Conservation (phyloP, 1,284 basidiomycete genomes). For the Prillingera fragicola region DNA sequence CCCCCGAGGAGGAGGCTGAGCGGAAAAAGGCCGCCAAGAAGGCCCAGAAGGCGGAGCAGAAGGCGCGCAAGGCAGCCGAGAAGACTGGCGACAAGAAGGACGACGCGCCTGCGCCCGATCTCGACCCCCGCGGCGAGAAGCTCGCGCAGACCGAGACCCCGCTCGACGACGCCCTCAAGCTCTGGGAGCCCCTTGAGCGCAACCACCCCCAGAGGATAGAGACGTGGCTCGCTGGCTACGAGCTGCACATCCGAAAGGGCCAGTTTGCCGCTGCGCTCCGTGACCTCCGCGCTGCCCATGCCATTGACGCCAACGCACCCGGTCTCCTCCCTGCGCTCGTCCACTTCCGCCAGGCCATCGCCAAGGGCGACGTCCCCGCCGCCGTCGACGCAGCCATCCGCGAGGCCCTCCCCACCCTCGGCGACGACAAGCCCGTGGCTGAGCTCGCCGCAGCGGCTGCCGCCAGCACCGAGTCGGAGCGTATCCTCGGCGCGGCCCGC, state of each 20-base stretch:
- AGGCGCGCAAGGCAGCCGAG: slow-evolving; percentile 59
- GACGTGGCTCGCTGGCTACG: slow-evolving; percentile 70
- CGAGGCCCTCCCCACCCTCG: slow-evolving; percentile 51
- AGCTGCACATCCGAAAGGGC: slow-evolving; percentile 72
- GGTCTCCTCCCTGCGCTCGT: slow-evolving; percentile 67
- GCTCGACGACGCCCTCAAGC: slow-evolving; percentile 68
- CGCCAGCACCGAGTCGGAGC: slow-evolving; percentile 54
- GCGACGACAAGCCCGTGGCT: slow-evolving; percentile 53
- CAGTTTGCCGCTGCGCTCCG: slow-evolving; percentile 72
- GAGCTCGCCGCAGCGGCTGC: slow-evolving; percentile 62
- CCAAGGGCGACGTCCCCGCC: slow-evolving; percentile 27
- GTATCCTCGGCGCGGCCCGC: slow-evolving; percentile 61
- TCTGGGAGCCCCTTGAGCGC: slow-evolving; percentile 63
- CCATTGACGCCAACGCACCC: slow-evolving; percentile 58
- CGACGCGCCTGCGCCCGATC: slow-evolving; percentile 58
- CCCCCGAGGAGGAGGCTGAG: slow-evolving; percentile 47
- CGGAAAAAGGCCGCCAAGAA: slow-evolving; percentile 69
- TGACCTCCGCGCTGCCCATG: slow-evolving; percentile 61
- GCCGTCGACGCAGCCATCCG: slow-evolving; percentile 42
- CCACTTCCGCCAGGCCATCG: slow-evolving; percentile 57
- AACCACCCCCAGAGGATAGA: slow-evolving; percentile 57
- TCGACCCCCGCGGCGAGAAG: slow-evolving; percentile 75
- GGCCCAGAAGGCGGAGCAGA: slow-evolving; percentile 84
- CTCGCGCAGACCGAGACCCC: slow-evolving; percentile 62
- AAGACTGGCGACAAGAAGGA: slow-evolving; percentile 67